Evolutionary conservation across 1,139 yeast species (phyloP), one percentile per base, ranked within the genome.

Genomic region (Candida sp.): DNA sequence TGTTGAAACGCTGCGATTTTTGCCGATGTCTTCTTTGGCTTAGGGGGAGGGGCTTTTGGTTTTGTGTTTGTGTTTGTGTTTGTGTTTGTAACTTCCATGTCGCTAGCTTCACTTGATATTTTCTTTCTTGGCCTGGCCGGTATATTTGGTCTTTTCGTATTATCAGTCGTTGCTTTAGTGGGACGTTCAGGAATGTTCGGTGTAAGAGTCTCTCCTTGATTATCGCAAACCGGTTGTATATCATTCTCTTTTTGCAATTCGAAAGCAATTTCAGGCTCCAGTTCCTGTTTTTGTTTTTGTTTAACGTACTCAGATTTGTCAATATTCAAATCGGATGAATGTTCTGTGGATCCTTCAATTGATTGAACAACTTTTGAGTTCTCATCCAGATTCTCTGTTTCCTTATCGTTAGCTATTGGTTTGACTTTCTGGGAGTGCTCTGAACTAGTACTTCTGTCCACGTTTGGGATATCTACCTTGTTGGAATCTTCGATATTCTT

Each of bases 11-110:
- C 19, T 32, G 19, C 11, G 48, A 86, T 86, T 50, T 76, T 84
- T 0, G 89, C 82, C 0, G 91, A 84, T 21, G 87, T 81, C 51
- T 85, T 85, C 56, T 84, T 84, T 2, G 91, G 91, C 33, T 81
- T 82, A 27, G 82, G 83, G 4, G 90, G 90, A 9, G 87, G 85
- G 0, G 69, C 70, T 51, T 62, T 71, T 21, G 38, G 11, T 23
- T 35, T 22, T 25, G 29, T 25, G 7, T 7, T 25, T 25, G 19
- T 15, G 19, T n/a, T n/a, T n/a, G n/a, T n/a, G n/a, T n/a, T n/a
- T 19, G 19, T 15, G 19, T 15, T 15, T 15, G 19, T 15, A 15
- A 29, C 12, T 19, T 6, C 11, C 19, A n/a, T 7, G 12, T 32
- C 12, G 11, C 19, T 32, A 12, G 6, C 19, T 15, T 32, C 19